phyloP scores from a whole-genome alignment of 139 green algal genomes.

The Diplosphaera chodatii region DNA sequence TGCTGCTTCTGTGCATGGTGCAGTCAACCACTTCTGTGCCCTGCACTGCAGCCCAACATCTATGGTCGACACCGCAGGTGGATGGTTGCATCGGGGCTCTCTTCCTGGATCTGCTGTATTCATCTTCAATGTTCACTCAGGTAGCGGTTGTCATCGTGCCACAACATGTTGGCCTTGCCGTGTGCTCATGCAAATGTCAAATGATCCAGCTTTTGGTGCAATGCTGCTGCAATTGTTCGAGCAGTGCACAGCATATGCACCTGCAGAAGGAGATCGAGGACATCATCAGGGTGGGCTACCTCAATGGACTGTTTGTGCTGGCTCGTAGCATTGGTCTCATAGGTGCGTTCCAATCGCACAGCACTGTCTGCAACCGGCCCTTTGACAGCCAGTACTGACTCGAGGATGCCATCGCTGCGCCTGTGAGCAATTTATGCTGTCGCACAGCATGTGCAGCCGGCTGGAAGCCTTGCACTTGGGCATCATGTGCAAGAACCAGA shows the following conservation, averaged over 20 bases:
- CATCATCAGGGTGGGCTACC: slow-evolving; percentile 79
- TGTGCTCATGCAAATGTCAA: too few relatives aligned
- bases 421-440: slow-evolving; percentile 1
- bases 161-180: not conserved
- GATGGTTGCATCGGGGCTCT: slow-evolving; percentile 89
- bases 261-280: slow-evolving; percentile 54
- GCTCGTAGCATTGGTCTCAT: slow-evolving; percentile 90
- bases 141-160: too few relatives aligned
- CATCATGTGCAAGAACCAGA: too few relatives aligned
- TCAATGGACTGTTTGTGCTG: slow-evolving; percentile 94
- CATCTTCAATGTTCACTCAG: slow-evolving; percentile 44
- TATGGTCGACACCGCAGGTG: slow-evolving; percentile 23
- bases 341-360: slow-evolving; percentile 14
- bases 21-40: too few relatives aligned
- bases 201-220: too few relatives aligned
- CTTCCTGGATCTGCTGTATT: slow-evolving; percentile 88
- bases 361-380: not conserved
- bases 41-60: not conserved
- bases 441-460: not conserved
- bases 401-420: not conserved
- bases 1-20: not conserved
- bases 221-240: too few relatives aligned
- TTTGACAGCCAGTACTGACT: not conserved
- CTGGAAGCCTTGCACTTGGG: too few relatives aligned
- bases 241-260: not conserved